phyloP scores from a whole-genome alignment of 2,329 filamentous ascomycete genomes.

The Pyrenophora tritici-repentis region DNA sequence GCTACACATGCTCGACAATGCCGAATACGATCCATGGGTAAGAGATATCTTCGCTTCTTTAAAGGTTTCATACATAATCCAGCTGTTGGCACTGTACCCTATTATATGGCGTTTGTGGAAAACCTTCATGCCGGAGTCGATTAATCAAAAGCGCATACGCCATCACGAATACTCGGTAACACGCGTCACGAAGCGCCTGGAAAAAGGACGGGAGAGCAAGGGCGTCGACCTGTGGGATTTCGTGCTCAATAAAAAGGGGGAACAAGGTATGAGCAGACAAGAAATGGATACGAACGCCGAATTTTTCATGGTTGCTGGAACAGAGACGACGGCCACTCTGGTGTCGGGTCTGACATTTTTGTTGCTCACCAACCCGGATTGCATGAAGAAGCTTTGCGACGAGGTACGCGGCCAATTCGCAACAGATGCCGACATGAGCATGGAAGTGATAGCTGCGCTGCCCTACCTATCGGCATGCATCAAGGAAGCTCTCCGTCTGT shows the following conservation, averaged over 20 bases:
- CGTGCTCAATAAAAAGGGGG: conserved; percentile 43
- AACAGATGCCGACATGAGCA: conserved; percentile 41
- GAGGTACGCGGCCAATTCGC: conserved; percentile 39
- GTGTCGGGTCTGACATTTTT: conserved; percentile 47
- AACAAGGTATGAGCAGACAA: conserved; percentile 25
- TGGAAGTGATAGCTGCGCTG: conserved; percentile 37
- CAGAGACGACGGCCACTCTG: conserved; percentile 52
- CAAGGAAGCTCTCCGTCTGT: conserved; percentile 50
- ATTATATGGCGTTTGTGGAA: conserved; percentile 12
- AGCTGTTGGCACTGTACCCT: conserved; percentile 18
- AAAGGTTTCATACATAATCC: conserved; percentile 10
- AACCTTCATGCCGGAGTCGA: conserved; percentile 3
- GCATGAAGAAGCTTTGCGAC: conserved; percentile 31
- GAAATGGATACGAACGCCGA: conserved; percentile 49
- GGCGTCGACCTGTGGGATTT: conserved; percentile 50
- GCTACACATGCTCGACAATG: conserved; percentile 36
- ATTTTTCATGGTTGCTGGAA: conserved; percentile 51
- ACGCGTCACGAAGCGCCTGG: conserved; percentile 37
- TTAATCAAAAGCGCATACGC: conserved; percentile 16
- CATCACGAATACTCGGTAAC: conserved; percentile 29
- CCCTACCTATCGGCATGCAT: conserved; percentile 48
- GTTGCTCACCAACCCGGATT: conserved; percentile 37
- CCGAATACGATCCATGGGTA: conserved; percentile 29
- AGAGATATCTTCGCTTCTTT: conserved; percentile 33
- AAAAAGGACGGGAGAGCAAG: conserved; percentile 28